Conservation (phyloP, 2,329 filamentous ascomycete species). For the Tolypocladium album region DNA sequence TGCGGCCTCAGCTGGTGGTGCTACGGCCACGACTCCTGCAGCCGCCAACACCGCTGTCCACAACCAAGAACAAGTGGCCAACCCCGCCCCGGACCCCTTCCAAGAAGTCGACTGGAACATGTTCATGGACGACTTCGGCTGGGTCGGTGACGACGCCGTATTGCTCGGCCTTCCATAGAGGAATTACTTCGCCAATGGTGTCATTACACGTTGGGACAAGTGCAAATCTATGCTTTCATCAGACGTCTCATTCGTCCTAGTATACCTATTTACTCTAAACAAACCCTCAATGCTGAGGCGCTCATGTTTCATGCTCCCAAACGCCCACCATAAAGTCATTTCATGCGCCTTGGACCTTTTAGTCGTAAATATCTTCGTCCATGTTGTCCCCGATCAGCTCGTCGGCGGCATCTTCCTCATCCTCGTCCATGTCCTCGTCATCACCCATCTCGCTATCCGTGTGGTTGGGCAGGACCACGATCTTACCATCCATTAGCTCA, state of each 20-base stretch:
- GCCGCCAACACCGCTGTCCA: slow-evolving; percentile 2
- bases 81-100: slow-evolving; percentile 20
- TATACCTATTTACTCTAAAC: background rate
- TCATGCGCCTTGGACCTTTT: slow-evolving; percentile 6
- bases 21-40: background rate
- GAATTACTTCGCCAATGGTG: background rate
- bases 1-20: background rate
- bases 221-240: background rate
- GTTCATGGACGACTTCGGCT: slow-evolving; percentile 40
- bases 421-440: slow-evolving; percentile 63
- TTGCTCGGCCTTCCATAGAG: slow-evolving; percentile 17
- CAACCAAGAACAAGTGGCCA: slow-evolving; percentile 10
- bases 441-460: slow-evolving; percentile 47
- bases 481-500: slow-evolving; percentile 66
- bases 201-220: background rate
- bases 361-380: slow-evolving; percentile 46
- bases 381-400: slow-evolving; percentile 52
- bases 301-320: background rate
- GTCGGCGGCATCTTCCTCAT: slow-evolving; percentile 61
- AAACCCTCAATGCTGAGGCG: background rate
- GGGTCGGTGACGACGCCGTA: slow-evolving; percentile 21
- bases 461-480: slow-evolving; percentile 78
- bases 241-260: background rate
- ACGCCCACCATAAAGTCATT: background rate
- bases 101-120: slow-evolving; percentile 39